Evolutionary conservation across 2,329 filamentous ascomycete species (phyloP).

Genomic region (Penicillium sp.): DNA sequence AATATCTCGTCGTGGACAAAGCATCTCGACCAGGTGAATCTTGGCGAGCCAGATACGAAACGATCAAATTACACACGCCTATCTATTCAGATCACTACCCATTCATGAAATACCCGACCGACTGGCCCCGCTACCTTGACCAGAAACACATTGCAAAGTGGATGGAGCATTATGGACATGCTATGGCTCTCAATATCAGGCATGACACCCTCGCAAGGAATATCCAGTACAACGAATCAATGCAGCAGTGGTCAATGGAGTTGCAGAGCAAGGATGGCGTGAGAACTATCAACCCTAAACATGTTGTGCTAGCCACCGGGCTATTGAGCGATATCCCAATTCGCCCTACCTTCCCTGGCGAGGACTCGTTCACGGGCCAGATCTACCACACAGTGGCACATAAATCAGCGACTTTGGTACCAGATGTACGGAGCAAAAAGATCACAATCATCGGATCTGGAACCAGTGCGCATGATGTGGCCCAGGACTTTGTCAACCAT

Average conservation of each 20-base stretch:
- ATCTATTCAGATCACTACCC: conserved; percentile 3
- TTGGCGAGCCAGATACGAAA: conserved; percentile 2
- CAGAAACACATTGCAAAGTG: conserved; percentile 6
- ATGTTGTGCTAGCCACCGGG: conserved; percentile 6
- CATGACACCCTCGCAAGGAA: neutral
- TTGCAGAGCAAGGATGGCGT: neutral
- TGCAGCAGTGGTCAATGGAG: neutral
- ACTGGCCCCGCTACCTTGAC: conserved; percentile 5
- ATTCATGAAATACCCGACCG: conserved; percentile 4
- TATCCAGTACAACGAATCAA: conserved; percentile 1
- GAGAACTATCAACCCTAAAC: conserved; percentile 1
- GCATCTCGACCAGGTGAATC: conserved; percentile 2
- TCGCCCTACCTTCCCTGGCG: neutral
- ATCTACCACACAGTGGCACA: neutral
- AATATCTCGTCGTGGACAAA: conserved; percentile 8
- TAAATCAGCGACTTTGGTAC: neutral
- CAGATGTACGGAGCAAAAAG: conserved; percentile 3
- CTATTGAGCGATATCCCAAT: conserved; percentile 1
- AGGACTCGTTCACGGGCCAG: conserved; percentile 3
- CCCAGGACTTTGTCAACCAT: conserved; percentile 3
- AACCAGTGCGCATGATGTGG: conserved; percentile 7
- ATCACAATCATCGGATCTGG: conserved; percentile 6
- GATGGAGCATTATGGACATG: conserved; percentile 6
- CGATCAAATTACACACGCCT: conserved; percentile 4
- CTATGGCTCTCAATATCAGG: conserved; percentile 3